Base-by-base conservation (phyloP, 441 rosid genomes). In the Geranium incanum region DNA sequence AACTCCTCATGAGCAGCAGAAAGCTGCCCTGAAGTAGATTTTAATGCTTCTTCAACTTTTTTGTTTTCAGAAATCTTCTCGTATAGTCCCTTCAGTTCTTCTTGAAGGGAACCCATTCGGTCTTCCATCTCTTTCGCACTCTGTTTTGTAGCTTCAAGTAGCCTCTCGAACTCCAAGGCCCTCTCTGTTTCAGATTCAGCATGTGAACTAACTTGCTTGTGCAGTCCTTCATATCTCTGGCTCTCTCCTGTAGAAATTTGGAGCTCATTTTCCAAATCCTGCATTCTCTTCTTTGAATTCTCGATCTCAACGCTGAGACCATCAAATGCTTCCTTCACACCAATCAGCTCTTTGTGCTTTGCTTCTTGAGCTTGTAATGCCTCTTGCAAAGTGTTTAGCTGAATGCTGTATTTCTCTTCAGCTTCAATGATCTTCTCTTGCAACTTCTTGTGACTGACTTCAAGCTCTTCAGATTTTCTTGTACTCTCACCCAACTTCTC, bases 191-290 rank as follows among this genome's bases (percentile, higher is more conserved):
- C 91, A 67, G 92, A 87, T 79, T 89, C 95, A 13, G 93, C 96
- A 78, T 83, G 93, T 21, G 82, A 87, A 41, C 90, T 88, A 21
- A 91, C 89, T 82, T 90, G 74, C 74, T 81, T 86, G 78, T 90
- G 98, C 82, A 95, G 81, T 73, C 87, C 97, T 83, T 95, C 93
- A 64, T 84, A 92, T 79, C 85, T 92, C 81, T 72, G 84, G 36
- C 88, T 88, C 77, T 92, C 97, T 15, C 75, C 83, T 5, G 75
- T 81, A 21, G 97, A 86, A 74, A 66, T 19, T 12, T 76, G 84
- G 70, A 95, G 82, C 80, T 86, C 91, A 66, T 84, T 78, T 62
- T 88, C 95, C 86, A 89, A 73, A 76, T 87, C 90, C 66, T 77
- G 79, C 85, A 85, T 80, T 82, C 82, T 86, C 83, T 86, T 89